These are phyloP conservation scores for Podospora pseudopauciseta DNA, from an alignment of 495 filamentous ascomycete species.

Conservation along the genomic window DNA sequence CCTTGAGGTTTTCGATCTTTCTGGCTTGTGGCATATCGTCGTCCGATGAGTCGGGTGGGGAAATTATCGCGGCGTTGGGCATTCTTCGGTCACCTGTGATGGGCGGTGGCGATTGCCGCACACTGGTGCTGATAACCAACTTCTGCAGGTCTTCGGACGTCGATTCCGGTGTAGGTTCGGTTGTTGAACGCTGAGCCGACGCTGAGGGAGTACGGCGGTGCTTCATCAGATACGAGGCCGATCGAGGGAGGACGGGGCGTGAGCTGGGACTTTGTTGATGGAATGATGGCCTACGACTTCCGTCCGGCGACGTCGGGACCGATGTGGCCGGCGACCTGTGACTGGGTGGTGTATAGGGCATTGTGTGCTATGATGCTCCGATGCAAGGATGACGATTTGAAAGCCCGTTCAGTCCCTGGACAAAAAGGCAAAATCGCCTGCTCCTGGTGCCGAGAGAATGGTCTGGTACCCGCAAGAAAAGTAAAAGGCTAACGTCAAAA, in stretches of 20 bases:
- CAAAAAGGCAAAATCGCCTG: background rate
- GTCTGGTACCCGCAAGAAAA: background rate
- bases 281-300: constrained; percentile 56
- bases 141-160: constrained; percentile 51
- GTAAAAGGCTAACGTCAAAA: background rate
- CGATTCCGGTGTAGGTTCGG: constrained; percentile 41
- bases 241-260: constrained; percentile 62
- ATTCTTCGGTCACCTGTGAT: constrained; percentile 62
- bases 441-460: background rate
- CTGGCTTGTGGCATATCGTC: constrained; percentile 57
- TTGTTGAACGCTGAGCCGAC: constrained; percentile 31
- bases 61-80: constrained; percentile 76
- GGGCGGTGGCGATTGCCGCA: constrained; percentile 78
- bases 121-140: constrained; percentile 46
- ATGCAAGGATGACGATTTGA: background rate
- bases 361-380: constrained; percentile 37
- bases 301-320: constrained; percentile 57
- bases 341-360: constrained; percentile 93
- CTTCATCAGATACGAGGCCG: constrained; percentile 68
- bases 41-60: constrained; percentile 85
- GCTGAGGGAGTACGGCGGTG: constrained; percentile 49
- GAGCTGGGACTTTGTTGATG: constrained; percentile 39
- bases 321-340: constrained; percentile 76
- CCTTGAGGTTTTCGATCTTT: constrained; percentile 62
- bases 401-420: background rate